Conservation (phyloP, 2,329 filamentous ascomycete genomes). For the Aureobasidium uvarum region DNA sequence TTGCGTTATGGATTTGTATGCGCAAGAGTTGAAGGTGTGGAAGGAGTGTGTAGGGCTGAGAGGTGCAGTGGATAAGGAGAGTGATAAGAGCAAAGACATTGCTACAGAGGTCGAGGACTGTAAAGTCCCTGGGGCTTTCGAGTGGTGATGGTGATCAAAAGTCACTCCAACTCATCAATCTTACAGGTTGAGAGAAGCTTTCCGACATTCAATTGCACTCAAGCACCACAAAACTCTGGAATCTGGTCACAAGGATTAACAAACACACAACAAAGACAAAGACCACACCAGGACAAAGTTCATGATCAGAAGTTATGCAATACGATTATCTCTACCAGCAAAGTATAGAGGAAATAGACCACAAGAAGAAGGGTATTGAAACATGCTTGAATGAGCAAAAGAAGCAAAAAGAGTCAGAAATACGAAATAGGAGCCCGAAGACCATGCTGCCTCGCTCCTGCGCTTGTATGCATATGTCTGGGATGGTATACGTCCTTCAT, state of each 20-base stretch:
- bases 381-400: constrained; percentile 1
- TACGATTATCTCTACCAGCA: constrained; percentile 25
- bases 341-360: constrained; percentile 17
- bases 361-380: constrained; percentile 21
- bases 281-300: not conserved
- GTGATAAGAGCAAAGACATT: not conserved
- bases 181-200: not conserved
- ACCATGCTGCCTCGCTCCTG: not conserved
- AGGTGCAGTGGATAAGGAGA: not conserved
- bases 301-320: constrained; percentile 16
- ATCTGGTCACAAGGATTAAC: not conserved
- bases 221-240: not conserved
- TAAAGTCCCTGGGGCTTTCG: constrained; percentile 16
- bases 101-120: not conserved
- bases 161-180: not conserved
- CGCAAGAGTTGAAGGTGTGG: constrained; percentile 27
- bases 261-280: not conserved
- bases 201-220: not conserved
- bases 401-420: not conserved
- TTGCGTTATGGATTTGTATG: constrained; percentile 28
- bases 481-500: not conserved
- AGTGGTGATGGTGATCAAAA: not conserved
- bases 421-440: not conserved
- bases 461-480: constrained; percentile 9
- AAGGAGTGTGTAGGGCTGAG: constrained; percentile 19